A percentile compares a stretch with the other conserved stretches of the same genome.
These are phyloP conservation scores for Drechslerella dactyloides DNA, from an alignment of 2,329 filamentous ascomycete genomes.

Conservation along the genomic window DNA sequence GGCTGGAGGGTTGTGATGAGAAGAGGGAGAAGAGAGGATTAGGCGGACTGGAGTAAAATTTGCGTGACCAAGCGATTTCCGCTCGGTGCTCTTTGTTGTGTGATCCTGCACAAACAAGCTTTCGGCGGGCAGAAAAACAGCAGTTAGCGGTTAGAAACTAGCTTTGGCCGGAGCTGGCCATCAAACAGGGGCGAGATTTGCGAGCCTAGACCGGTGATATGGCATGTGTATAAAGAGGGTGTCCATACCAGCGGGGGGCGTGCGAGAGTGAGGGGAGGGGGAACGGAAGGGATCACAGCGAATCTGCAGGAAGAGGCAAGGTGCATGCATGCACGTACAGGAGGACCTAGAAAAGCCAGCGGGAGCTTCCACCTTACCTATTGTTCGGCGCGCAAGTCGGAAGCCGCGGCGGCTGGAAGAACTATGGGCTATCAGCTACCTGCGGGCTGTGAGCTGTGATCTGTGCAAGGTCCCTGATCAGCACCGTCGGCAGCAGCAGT, in stretches of 20 bases:
- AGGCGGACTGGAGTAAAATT: constrained; percentile 25
- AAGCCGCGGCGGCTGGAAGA: constrained; percentile 54
- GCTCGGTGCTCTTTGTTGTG: constrained; percentile 55
- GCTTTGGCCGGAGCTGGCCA: constrained; percentile 48
- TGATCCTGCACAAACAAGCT: constrained; percentile 54
- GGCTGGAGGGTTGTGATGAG: constrained; percentile 13
- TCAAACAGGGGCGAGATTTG: constrained; percentile 52
- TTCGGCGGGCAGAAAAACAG: constrained; percentile 12
- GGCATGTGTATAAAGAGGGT: no score
- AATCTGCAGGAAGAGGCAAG: constrained; percentile 28
- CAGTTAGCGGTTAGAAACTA: constrained; percentile 54
- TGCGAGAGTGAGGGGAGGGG: constrained; percentile 38
- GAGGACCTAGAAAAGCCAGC: constrained; percentile 39
- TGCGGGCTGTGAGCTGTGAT: no score
- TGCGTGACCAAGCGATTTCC: constrained; percentile 50
- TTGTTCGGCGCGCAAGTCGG: constrained; percentile 50
- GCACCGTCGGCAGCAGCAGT: no score
- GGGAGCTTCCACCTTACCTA: constrained; percentile 15
- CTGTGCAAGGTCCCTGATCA: background rate
- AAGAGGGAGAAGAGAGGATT: constrained; percentile 49
- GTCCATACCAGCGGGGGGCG: background rate
- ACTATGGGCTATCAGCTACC: no score
- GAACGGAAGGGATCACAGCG: constrained; percentile 37
- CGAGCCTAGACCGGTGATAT: background rate
- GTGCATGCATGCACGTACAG: constrained; percentile 16